These are phyloP conservation scores for Pleurotus djamor DNA, from an alignment of 768 basidiomycete genomes.

Conservation along the genomic window DNA sequence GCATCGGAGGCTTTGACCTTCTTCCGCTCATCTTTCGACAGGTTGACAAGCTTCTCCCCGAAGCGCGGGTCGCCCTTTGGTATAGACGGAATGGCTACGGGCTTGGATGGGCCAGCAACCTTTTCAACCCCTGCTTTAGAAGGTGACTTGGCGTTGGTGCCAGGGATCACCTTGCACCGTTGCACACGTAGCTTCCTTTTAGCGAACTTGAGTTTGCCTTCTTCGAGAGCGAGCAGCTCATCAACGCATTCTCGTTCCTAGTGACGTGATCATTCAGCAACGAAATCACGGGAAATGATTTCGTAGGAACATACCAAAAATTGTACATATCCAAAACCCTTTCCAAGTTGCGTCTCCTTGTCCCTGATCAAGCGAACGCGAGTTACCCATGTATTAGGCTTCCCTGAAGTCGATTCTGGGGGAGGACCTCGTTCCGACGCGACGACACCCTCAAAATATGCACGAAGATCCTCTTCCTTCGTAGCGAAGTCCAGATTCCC, in stretches of 20 bases:
- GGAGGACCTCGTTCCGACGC: slow-evolving; percentile 68
- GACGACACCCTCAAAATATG: slow-evolving; percentile 82
- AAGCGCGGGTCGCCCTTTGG: slow-evolving; percentile 84
- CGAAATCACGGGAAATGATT: not conserved
- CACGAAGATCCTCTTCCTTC: slow-evolving; percentile 85
- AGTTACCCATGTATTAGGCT: slow-evolving; percentile 62
- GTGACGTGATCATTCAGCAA: not conserved
- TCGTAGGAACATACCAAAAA: slow-evolving; percentile 58
- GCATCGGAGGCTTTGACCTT: slow-evolving; percentile 74
- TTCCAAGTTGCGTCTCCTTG: slow-evolving; percentile 89
- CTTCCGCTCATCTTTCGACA: slow-evolving; percentile 88
- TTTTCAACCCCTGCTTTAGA: slow-evolving; percentile 12
- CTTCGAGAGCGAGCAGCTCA: slow-evolving; percentile 82
- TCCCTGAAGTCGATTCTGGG: slow-evolving; percentile 26
- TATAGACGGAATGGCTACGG: slow-evolving; percentile 19
- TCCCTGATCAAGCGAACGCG: slow-evolving; percentile 89
- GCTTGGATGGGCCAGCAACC: not conserved
- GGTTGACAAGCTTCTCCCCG: slow-evolving; percentile 71
- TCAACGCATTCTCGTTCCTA: slow-evolving; percentile 93
- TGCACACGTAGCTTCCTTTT: slow-evolving; percentile 92
- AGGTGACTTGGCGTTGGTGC: slow-evolving; percentile 22
- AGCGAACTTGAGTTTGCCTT: slow-evolving; percentile 80
- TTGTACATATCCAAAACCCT: slow-evolving; percentile 93
- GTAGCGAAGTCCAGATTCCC: slow-evolving; percentile 92
- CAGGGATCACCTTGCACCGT: slow-evolving; percentile 76